Evolutionary conservation across 106 monocot genomes (phyloP).

Genomic region (Platanthera zijinensis): DNA sequence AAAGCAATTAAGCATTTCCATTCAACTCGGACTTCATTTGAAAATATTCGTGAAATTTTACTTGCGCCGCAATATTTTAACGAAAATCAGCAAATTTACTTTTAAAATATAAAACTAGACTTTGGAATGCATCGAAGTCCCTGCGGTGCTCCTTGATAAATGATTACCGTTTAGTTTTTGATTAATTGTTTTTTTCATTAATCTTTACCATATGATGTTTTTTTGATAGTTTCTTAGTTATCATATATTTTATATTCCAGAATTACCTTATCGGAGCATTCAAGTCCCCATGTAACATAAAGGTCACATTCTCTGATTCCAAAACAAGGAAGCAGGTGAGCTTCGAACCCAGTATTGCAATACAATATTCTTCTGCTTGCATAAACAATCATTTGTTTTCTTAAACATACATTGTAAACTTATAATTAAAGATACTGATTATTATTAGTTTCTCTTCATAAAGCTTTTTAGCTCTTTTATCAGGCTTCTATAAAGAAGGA

Average conservation of each 20-base stretch:
- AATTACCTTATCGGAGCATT: constrained; percentile 69
- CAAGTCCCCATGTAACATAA: constrained; percentile 51
- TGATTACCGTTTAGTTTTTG: not conserved
- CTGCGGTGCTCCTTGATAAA: not conserved
- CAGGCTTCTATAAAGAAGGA: constrained; percentile 89
- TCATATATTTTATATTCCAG: constrained; percentile 14
- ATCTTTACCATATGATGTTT: not conserved
- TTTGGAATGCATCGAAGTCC: not conserved
- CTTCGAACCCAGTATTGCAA: not conserved
- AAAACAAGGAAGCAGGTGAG: constrained; percentile 54
- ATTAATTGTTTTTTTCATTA: not conserved
- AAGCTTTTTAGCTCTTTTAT: not conserved
- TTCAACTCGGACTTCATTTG: too few species aligned
- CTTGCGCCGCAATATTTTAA: too few species aligned
- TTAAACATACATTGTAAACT: not conserved
- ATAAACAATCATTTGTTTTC: not conserved
- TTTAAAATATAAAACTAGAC: too few species aligned
- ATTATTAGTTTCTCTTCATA: not conserved
- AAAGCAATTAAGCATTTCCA: too few species aligned
- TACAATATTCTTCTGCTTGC: not conserved
- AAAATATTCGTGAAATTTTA: too few species aligned
- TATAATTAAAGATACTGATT: not conserved
- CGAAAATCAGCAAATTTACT: too few species aligned
- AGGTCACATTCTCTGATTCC: constrained; percentile 47
- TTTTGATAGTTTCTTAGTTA: not conserved